Evolutionary conservation across 2,329 filamentous ascomycete genomes (phyloP).

Genomic region (Fonsecaea nubica): DNA sequence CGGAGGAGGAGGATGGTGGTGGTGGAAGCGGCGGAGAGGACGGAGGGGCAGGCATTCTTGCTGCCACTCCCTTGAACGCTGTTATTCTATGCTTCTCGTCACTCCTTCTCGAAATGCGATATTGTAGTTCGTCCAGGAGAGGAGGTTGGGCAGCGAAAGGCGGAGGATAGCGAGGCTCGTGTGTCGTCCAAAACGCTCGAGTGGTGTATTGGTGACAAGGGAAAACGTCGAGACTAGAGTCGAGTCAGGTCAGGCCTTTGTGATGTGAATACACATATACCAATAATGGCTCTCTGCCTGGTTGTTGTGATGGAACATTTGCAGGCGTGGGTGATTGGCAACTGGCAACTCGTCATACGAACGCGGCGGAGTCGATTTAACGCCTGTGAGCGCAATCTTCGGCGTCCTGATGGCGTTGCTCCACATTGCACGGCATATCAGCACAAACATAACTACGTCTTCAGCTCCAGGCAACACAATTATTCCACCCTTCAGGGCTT

Average conservation of each 20-base stretch:
- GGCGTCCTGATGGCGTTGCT: constrained; percentile 2
- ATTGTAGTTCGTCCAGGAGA: constrained; percentile 15
- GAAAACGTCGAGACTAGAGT: not conserved
- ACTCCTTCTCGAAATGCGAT: constrained; percentile 1
- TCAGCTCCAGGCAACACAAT: constrained; percentile 21
- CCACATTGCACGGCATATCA: constrained; percentile 1
- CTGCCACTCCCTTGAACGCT: constrained; percentile 1
- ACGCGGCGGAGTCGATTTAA: constrained; percentile 27
- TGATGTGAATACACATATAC: constrained; percentile 15
- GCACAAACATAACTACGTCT: constrained; percentile 5
- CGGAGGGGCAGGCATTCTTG: constrained; percentile 39
- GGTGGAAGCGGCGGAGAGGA: constrained; percentile 59
- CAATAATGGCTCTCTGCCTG: constrained; percentile 7
- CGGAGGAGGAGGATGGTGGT: too few relatives aligned
- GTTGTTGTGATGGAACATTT: constrained; percentile 5
- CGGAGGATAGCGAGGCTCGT: constrained; percentile 10
- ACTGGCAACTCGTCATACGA: constrained; percentile 31
- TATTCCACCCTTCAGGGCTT: not conserved
- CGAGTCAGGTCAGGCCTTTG: not conserved
- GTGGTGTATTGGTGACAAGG: constrained; percentile 2
- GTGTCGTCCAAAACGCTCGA: constrained; percentile 1
- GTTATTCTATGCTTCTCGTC: constrained; percentile 10
- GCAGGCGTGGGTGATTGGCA: constrained; percentile 19
- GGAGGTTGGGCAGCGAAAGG: constrained; percentile 16
- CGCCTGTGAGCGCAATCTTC: not conserved